phyloP scores from a whole-genome alignment of 108 stramenopile genomes.

The Bacterosira constricta region DNA sequence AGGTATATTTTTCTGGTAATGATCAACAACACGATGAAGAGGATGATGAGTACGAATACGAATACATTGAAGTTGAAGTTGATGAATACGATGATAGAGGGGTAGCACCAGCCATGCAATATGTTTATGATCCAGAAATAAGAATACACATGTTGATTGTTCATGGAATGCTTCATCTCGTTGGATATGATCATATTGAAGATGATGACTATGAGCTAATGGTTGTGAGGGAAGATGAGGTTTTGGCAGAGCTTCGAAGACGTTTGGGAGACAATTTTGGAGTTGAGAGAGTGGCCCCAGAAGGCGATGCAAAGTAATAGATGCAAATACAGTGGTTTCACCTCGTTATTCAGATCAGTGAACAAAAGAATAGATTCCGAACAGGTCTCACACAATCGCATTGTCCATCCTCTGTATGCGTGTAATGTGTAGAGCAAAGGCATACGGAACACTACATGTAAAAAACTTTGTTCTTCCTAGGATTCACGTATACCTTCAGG shows the following conservation, averaged over 20 bases:
- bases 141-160: slow-evolving; percentile 90
- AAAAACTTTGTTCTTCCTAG: too few species aligned
- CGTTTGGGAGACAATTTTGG: slow-evolving; percentile 43
- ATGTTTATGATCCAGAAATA: slow-evolving; percentile 73
- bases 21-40: slow-evolving; percentile 30
- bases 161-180: slow-evolving; percentile 96
- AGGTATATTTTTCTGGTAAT: neutral
- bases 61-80: slow-evolving; percentile 47
- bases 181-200: slow-evolving; percentile 95
- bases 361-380: neutral
- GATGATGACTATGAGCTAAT: slow-evolving; percentile 93
- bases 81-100: slow-evolving; percentile 86
- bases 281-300: neutral
- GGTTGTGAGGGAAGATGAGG: slow-evolving; percentile 84
- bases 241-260: slow-evolving; percentile 64
- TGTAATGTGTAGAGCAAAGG: neutral
- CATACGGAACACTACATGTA: too few species aligned
- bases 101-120: slow-evolving; percentile 88
- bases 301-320: neutral
- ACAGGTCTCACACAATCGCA: too few species aligned
- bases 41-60: slow-evolving; percentile 41
- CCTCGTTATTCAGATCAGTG: neutral
- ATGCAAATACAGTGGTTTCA: neutral
- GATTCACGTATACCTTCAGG: too few species aligned
- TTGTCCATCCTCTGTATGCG: too few species aligned